Base-by-base conservation (phyloP, 208 protist species). In the Naegleria lovaniensis region DNA sequence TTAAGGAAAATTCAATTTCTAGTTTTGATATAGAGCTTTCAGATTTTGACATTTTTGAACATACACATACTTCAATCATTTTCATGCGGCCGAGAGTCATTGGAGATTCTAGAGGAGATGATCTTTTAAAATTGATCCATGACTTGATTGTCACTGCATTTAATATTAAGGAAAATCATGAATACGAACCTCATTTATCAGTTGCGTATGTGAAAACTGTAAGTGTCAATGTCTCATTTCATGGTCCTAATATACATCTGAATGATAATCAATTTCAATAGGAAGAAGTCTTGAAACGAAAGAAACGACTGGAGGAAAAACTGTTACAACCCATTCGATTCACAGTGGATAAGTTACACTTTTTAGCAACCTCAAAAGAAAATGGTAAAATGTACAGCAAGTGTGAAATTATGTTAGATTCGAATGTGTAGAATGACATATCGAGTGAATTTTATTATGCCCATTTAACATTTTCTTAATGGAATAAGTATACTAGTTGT, bases 321-420 rank as follows among this genome's bases (percentile, higher is more conserved):
- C 22, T 67, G 0, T 29, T 29, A 15, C 11, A 67, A 19, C 67
- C 67, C 19, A 79, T 79, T 13, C 13, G 29, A 79, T 79, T 79
- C 29, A 79, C 7, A 79, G 67, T 79, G 6, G 67, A 79, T 9
- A 79, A 2, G 1, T 33, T 79, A 36, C 67, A 79, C n/a, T 79
- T 79, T n/a, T n/a, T 79, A 0, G 67, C 67, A 25, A 36, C 29
- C 9, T 36, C 29, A 0, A 36, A 79, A 11, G 25, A 79, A 0
- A 79, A 79, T 79, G 67, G 67, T 36, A 79, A 79, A 79, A 79
- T 79, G 67, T 36, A 29, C 16, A 79, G 67, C n/a, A 79, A 79
- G n/a, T 79, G 67, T 79, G 55, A 67, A 67, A 29, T 67, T 67
- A 29, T 67, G 0, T 29, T 67, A 29, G 55, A 29, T 67, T 67